Evolutionary conservation across 768 basidiomycete species (phyloP), one percentile per base, ranked within the genome.

Genomic region (Xerocomus potaroensis): DNA sequence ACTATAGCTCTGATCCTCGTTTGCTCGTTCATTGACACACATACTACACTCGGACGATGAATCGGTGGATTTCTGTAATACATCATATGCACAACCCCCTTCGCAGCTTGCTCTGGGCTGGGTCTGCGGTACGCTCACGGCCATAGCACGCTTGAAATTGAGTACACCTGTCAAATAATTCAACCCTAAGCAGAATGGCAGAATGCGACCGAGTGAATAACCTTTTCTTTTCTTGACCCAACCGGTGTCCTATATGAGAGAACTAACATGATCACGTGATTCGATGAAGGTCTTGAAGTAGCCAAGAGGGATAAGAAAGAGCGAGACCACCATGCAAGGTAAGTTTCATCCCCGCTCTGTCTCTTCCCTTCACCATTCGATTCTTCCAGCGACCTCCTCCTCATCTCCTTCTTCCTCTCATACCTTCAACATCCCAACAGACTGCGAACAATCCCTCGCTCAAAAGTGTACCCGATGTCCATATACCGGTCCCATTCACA

Each of bases 391-490:
- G 44, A 47, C 57, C 30, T 33, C 57, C 27, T 59, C 62, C 30
- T 61, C 64, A 16, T 49, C 55, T n/a, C 22, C 49, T 5, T 27
- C 59, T n/a, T 49, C 54, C 5, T 38, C 50, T 6, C 60, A 61
- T 38, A 48, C 52, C 1, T 64, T 64, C 51, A 39, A 31, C 39
- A 58, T 65, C 30, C 41, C 53, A 24, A 19, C 48, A 8, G 53
- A 50, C 47, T 46, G 52, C 24, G 44, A 27, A n/a, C 53, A 47
- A 18, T 35, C 51, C 12, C 43, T 53, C 30, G 29, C 49, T n/a
- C 64, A 65, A 54, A 65, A 67, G 50, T 65, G 64, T 24, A 65
- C 64, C 36, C 54, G 64, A 50, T 65, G 64, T 51, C 40, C 63
- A 9, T 67, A 67, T 27, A 48, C 63, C 4, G 64, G 65, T 0